Conservation (phyloP, 768 basidiomycete species). For the Rickenella mellea region DNA sequence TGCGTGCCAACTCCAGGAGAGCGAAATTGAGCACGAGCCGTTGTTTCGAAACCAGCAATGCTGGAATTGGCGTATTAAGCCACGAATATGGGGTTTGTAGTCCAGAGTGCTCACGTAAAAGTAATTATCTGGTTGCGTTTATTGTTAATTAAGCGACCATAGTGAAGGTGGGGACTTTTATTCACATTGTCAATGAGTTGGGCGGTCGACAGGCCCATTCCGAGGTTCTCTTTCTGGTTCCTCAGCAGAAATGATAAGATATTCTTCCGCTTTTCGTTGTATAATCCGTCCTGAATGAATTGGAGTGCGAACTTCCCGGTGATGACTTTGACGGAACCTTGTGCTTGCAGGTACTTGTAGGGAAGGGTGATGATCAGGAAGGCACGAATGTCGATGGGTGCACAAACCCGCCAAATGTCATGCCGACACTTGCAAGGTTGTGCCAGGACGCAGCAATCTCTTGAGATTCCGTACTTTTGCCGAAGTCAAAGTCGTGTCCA, state of each 20-base stretch:
- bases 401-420: conserved; percentile 15
- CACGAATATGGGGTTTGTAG: no score
- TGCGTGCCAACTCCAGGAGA: conserved; percentile 37
- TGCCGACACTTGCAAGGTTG: conserved; percentile 11
- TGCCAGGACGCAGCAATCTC: conserved; percentile 18
- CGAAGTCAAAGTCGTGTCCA: conserved; percentile 3
- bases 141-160: no score
- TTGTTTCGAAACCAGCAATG: conserved; percentile 21
- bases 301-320: conserved; percentile 15
- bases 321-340: conserved; percentile 17
- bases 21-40: conserved; percentile 11
- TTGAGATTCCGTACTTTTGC: conserved; percentile 12
- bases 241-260: conserved; percentile 17
- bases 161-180: no score
- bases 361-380: conserved; percentile 18
- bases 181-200: conserved; percentile 17
- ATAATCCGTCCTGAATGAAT: conserved; percentile 14
- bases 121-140: conserved; percentile 22
- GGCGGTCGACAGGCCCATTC: conserved; percentile 8
- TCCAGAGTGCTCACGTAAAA: no score
- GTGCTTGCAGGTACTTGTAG: conserved; percentile 15
- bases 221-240: conserved; percentile 5
- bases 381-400: conserved; percentile 19
- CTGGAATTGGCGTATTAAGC: no score
- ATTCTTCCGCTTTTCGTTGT: conserved; percentile 10